Conservation (phyloP, 805 yeast species). For the Sugiyamaella qingdaonensis region DNA sequence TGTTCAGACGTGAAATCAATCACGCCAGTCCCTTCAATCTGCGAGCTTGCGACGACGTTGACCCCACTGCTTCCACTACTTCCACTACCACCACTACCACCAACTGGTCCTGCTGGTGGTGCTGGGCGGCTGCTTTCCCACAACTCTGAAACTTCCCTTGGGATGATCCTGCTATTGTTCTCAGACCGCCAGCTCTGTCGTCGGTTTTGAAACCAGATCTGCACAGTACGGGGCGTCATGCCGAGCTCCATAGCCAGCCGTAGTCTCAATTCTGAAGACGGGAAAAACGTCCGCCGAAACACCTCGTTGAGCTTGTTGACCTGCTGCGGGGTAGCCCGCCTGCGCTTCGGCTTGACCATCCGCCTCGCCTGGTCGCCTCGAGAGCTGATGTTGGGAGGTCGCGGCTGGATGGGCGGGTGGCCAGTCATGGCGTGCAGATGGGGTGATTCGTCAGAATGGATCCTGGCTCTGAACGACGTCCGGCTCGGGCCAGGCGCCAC, state of each 20-base stretch:
- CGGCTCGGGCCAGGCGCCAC: neutral
- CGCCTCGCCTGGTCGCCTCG: slow-evolving; percentile 1
- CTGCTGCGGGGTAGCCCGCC: slow-evolving; percentile 76
- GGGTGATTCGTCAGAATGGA: neutral
- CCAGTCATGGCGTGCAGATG: neutral
- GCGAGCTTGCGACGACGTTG: neutral
- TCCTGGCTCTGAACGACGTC: neutral
- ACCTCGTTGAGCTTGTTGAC: slow-evolving; percentile 65
- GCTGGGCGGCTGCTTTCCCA: neutral
- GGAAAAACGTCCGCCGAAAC: slow-evolving; percentile 72
- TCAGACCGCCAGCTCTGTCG: slow-evolving; percentile 40
- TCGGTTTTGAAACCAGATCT: slow-evolving; percentile 90
- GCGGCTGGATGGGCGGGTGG: slow-evolving; percentile 8
- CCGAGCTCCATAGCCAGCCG: slow-evolving; percentile 68
- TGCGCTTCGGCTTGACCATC: slow-evolving; percentile 45
- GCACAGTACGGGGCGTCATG: slow-evolving; percentile 81
- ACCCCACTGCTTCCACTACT: neutral
- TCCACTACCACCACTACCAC: neutral
- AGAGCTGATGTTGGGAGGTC: slow-evolving; percentile 7
- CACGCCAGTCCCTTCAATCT: slow-evolving; percentile 11
- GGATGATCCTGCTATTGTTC: slow-evolving; percentile 20
- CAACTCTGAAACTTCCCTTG: slow-evolving; percentile 14
- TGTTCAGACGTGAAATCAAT: slow-evolving; percentile 8
- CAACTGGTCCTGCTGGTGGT: neutral
- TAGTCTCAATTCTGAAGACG: slow-evolving; percentile 66